These are phyloP conservation scores for Melastoma malabathricum DNA, from an alignment of 345 rosid species.

Conservation along the genomic window DNA sequence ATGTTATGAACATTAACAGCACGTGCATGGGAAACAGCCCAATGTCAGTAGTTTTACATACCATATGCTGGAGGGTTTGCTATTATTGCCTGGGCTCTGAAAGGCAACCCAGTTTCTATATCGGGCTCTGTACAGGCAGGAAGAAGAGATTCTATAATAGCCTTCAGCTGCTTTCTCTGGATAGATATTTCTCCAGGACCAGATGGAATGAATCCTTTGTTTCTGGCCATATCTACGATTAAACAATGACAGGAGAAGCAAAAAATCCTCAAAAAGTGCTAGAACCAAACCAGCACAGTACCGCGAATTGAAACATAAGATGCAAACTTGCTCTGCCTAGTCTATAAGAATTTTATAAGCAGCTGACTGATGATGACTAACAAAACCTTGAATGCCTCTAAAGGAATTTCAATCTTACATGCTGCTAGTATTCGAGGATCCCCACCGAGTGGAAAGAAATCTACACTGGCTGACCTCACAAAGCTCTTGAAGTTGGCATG, in stretches of 20 bases:
- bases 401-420: conserved; percentile 50
- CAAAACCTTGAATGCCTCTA: not conserved
- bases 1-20: not conserved
- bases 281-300: not conserved
- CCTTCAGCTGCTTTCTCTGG: conserved; percentile 84
- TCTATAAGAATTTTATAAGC: too few species aligned
- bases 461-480: conserved; percentile 76
- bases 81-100: conserved; percentile 92
- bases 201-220: conserved; percentile 91
- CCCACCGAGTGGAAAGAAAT: conserved; percentile 87
- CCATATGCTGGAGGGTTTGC: conserved; percentile 99
- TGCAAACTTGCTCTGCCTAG: too few species aligned
- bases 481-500: conserved; percentile 74
- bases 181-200: conserved; percentile 85
- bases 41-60: conserved; percentile 13
- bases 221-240: conserved; percentile 82
- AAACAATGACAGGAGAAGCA: conserved; percentile 2
- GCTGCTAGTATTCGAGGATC: conserved; percentile 93
- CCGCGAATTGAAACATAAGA: not conserved
- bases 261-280: not conserved
- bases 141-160: conserved; percentile 91
- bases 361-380: not conserved
- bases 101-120: conserved; percentile 51
- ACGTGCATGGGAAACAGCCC: not conserved
- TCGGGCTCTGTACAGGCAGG: conserved; percentile 91